Base-by-base conservation (phyloP, 192 early-diverging fungal species). In the Thamnidium elegans region DNA sequence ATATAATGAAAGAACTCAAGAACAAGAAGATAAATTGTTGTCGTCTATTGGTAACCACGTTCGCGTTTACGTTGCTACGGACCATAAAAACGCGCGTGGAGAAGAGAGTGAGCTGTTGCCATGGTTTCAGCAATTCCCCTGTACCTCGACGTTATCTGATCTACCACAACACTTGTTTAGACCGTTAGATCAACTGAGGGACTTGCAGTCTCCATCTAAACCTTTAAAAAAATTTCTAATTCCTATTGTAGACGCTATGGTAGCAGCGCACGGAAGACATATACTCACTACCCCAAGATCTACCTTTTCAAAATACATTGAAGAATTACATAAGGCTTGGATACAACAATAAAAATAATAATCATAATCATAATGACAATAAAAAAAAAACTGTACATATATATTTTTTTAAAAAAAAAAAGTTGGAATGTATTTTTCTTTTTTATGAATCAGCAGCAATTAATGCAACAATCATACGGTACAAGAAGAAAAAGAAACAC, bases 401-500 rank as follows among this genome's bases (percentile, higher is more conserved):
- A 50, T 51, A 26, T 23, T 20, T 39, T 39, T 0, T 39, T 9
- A 9, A 39, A 9, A 39, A 39, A 39, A 39, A 39, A 39, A 39
- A 10, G 5, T n/a, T n/a, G 36, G 4, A 39, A 6, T 4, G 36
- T 39, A 39, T 39, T 9, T 3, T 4, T 36, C 7, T 36, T 36
- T 36, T 54, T 67, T 68, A 76, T 55, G 74, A 54, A 61, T 76
- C 74, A n/a, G 67, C 67, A 46, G 74, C 74, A 58, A 76, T 76
- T 26, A 76, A 59, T 43, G 74, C 74, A 31, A 76, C 74, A 53
- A 76, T 76, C 74, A 76, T 76, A 58, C 84, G 83, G 68, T 94
- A 98, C 34, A 92, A 76, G 65, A 90, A 94, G 84, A 86, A 94
- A 78, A 98, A 98, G 84, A 98, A 98, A 75, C 65, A 67, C 70